phyloP scores from a whole-genome alignment of 106 monocot genomes.

The Ottelia alismoides region DNA sequence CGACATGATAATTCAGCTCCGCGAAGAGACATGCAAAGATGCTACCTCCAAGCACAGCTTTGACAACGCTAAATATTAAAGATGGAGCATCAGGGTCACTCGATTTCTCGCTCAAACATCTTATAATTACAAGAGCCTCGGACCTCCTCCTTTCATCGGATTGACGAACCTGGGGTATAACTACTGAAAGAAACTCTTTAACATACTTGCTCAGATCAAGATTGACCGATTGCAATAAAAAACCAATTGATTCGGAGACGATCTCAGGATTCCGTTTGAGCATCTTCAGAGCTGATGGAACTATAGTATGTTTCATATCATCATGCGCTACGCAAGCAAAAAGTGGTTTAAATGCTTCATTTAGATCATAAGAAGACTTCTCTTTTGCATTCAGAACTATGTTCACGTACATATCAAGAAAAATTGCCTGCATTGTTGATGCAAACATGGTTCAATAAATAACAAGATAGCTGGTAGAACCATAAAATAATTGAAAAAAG shows the following conservation, averaged over 20 bases:
- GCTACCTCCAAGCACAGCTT: conserved; percentile 67
- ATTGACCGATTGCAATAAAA: conserved; percentile 42
- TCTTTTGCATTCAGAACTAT: conserved; percentile 78
- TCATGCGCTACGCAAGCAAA: conserved; percentile 57
- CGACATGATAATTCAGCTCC: too few species aligned
- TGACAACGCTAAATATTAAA: conserved; percentile 55
- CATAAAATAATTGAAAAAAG: background rate
- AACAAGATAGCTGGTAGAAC: background rate
- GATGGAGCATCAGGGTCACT: conserved; percentile 79
- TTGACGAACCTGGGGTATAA: conserved; percentile 78
- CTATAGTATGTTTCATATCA: conserved; percentile 50
- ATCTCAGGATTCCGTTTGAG: conserved; percentile 95
- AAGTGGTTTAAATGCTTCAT: conserved; percentile 62
- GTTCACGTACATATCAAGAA: conserved; percentile 85
- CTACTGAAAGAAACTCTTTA: conserved; percentile 62
- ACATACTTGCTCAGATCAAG: conserved; percentile 94
- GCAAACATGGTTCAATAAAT: background rate
- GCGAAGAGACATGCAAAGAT: background rate
- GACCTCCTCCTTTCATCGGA: conserved; percentile 71
- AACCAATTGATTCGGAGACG: conserved; percentile 64
- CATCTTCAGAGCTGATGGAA: conserved; percentile 82
- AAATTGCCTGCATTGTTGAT: conserved; percentile 41
- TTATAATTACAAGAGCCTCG: conserved; percentile 55
- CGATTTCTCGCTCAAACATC: conserved; percentile 65
- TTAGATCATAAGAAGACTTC: conserved; percentile 38